These are phyloP conservation scores for Limnanthes douglasii DNA, from an alignment of 345 rosid genomes.

Conservation along the genomic window DNA sequence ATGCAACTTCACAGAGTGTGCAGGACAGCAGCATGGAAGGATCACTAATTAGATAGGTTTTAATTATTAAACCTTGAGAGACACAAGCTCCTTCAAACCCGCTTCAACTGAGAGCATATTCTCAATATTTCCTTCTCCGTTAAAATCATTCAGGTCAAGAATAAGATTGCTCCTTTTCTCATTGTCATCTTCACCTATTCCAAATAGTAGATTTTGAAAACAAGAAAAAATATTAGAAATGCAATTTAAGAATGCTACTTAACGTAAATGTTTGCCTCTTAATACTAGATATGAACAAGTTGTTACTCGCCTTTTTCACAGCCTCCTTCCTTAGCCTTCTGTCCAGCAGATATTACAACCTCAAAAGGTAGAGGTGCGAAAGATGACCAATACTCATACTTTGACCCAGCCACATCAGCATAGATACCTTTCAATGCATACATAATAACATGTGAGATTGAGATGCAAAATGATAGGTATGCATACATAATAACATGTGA, in stretches of 20 bases:
- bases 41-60: too few species aligned
- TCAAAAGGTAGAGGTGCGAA: constrained; percentile 98
- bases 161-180: constrained; percentile 52
- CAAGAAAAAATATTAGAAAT: background rate
- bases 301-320: constrained; percentile 57
- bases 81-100: constrained; percentile 90
- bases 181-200: constrained; percentile 43
- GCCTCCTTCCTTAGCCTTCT: constrained; percentile 80
- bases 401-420: constrained; percentile 75
- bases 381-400: constrained; percentile 97
- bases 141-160: constrained; percentile 77
- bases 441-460: constrained; percentile 6
- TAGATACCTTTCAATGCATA: constrained; percentile 58
- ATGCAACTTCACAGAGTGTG: constrained; percentile 4
- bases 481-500: constrained; percentile 11
- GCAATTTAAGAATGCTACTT: background rate
- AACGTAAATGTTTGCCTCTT: background rate
- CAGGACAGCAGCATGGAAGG: background rate
- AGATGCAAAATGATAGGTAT: constrained; percentile 4
- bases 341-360: constrained; percentile 91
- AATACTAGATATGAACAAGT: constrained; percentile 3
- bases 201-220: background rate
- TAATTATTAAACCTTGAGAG: constrained; percentile 45
- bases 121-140: constrained; percentile 95
- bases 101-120: constrained; percentile 98